These are phyloP conservation scores for Amorphotheca resinae DNA, from an alignment of 495 filamentous ascomycete species.

Conservation along the genomic window DNA sequence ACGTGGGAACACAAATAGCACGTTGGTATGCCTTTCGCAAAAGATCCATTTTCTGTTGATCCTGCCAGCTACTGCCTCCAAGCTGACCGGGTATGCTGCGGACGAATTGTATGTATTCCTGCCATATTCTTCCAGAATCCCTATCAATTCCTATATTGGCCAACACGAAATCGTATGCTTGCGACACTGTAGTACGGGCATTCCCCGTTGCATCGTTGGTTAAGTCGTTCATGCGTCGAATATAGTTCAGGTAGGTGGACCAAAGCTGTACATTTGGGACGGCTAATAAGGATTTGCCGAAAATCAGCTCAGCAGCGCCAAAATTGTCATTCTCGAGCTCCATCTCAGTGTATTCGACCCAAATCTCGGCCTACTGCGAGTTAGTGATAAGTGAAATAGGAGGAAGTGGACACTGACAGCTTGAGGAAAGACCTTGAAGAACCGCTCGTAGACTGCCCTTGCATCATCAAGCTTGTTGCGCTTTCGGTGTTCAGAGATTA, in stretches of 20 bases:
- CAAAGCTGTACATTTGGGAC: conserved; percentile 76
- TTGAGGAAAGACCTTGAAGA: conserved; percentile 75
- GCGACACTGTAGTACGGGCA: conserved; percentile 61
- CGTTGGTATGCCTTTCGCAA: conserved; percentile 84
- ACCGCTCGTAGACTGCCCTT: conserved; percentile 69
- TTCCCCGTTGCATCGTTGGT: conserved; percentile 64
- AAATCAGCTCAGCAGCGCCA: conserved; percentile 64
- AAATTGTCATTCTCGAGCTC: conserved; percentile 75
- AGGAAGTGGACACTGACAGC: conserved; percentile 51
- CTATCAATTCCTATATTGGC: conserved; percentile 81
- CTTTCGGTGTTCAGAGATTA: conserved; percentile 75
- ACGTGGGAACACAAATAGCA: conserved; percentile 72
- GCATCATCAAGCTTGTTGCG: conserved; percentile 73
- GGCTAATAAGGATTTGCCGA: conserved; percentile 56
- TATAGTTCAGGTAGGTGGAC: conserved; percentile 89
- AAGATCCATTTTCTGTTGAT: conserved; percentile 93
- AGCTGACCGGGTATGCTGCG: conserved; percentile 70
- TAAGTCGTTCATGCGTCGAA: conserved; percentile 80
- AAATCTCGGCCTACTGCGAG: conserved; percentile 65
- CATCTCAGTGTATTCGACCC: conserved; percentile 76
- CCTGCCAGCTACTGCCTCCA: conserved; percentile 84
- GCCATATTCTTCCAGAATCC: conserved; percentile 83
- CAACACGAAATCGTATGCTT: conserved; percentile 86
- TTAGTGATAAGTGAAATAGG: conserved; percentile 1
- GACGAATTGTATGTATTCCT: conserved; percentile 85